phyloP scores from a whole-genome alignment of 2,329 filamentous ascomycete genomes.

The Xylariales sp. region DNA sequence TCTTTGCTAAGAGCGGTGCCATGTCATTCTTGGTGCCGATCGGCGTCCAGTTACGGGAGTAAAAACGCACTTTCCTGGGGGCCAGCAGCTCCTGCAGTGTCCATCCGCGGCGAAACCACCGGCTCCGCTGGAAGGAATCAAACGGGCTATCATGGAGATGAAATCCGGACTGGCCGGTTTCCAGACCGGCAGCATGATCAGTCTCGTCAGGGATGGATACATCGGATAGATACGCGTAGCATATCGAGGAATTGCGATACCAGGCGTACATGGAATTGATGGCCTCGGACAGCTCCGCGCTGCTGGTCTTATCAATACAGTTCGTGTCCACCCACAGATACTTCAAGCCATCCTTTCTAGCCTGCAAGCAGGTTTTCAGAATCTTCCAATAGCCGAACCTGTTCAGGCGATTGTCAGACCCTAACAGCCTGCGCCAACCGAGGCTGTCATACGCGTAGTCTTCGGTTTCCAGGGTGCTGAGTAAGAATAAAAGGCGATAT shows the following conservation, averaged over 20 bases:
- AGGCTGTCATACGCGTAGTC: not conserved
- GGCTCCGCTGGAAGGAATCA: slow-evolving; percentile 18
- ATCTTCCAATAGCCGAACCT: slow-evolving; percentile 28
- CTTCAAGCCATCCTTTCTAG: slow-evolving; percentile 21
- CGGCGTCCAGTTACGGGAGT: slow-evolving; percentile 19
- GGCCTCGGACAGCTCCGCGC: slow-evolving; percentile 24
- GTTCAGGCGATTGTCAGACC: not conserved
- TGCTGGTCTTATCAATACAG: slow-evolving; percentile 30
- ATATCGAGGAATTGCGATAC: slow-evolving; percentile 23
- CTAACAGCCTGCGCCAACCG: not conserved
- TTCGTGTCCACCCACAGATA: slow-evolving; percentile 30
- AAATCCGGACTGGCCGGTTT: not conserved
- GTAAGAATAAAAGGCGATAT: slow-evolving; percentile 10
- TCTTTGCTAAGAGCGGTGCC: slow-evolving; percentile 23
- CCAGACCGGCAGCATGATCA: not conserved
- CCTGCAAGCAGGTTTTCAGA: slow-evolving; percentile 21
- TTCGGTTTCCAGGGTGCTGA: slow-evolving; percentile 9
- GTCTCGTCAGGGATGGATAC: slow-evolving; percentile 2
- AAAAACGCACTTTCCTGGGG: slow-evolving; percentile 9
- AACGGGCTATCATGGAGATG: slow-evolving; percentile 8
- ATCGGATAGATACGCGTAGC: slow-evolving; percentile 29
- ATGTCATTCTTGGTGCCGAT: slow-evolving; percentile 20
- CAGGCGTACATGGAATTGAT: slow-evolving; percentile 30
- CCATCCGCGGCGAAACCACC: slow-evolving; percentile 23
- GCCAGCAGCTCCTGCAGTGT: slow-evolving; percentile 16